Percentiles rank a stretch among this genome's conserved stretches.
phyloP scores from a whole-genome alignment of 1,139 yeast species.

The Sugiyamaella xylanicola region DNA sequence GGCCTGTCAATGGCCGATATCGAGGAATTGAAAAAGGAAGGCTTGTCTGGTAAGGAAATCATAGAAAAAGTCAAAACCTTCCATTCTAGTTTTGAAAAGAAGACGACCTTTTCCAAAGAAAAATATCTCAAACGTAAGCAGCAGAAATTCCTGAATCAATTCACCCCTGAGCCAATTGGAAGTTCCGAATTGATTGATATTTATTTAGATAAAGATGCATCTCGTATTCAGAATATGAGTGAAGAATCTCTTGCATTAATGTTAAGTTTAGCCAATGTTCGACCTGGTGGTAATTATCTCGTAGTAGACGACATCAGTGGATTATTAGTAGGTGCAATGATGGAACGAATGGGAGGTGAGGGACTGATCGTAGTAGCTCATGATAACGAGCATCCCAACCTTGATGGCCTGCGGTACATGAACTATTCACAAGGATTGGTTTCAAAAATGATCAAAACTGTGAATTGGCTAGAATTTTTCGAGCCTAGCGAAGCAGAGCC shows the following conservation, averaged over 20 bases:
- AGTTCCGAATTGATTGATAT: constrained; percentile 73
- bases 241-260: constrained; percentile 79
- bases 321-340: constrained; percentile 72
- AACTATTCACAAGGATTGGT: constrained; percentile 55
- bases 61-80: constrained; percentile 80
- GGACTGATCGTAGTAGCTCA: constrained; percentile 80
- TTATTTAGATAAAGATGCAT: constrained; percentile 71
- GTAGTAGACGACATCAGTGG: constrained; percentile 94
- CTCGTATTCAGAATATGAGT: constrained; percentile 76
- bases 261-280: constrained; percentile 74
- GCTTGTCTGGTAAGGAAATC: constrained; percentile 71
- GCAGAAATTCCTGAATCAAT: constrained; percentile 83
- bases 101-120: constrained; percentile 87
- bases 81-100: constrained; percentile 84
- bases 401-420: constrained; percentile 68
- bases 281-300: constrained; percentile 86
- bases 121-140: constrained; percentile 90
- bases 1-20: constrained; percentile 73
- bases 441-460: constrained; percentile 60
- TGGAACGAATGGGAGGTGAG: constrained; percentile 85
- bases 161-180: constrained; percentile 80
- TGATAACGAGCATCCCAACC: constrained; percentile 90
- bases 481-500: constrained; percentile 71
- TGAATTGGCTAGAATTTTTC: constrained; percentile 77
- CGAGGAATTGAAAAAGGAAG: constrained; percentile 66